Percentiles rank a stretch among this genome's conserved stretches.
phyloP scores from a whole-genome alignment of 768 basidiomycete genomes.

The Sporobolomyces roseus region DNA sequence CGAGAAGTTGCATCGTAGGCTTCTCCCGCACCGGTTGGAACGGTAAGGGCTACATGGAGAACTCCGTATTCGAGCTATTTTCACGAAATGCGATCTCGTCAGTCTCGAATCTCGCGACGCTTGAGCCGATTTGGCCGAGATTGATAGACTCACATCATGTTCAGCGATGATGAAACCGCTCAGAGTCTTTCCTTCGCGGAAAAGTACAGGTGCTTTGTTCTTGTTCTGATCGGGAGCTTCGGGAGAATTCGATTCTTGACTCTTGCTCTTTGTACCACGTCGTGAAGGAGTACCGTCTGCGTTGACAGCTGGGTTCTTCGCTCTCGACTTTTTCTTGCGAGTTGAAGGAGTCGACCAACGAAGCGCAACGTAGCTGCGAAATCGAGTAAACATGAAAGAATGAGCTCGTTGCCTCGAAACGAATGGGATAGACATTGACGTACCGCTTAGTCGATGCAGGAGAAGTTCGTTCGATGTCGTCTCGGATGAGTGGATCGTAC shows the following conservation, averaged over 20 bases:
- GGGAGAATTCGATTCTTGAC: neutral
- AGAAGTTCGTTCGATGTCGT: conserved; percentile 16
- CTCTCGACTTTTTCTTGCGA: conserved; percentile 28
- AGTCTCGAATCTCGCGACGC: neutral
- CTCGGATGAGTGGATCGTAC: conserved; percentile 25
- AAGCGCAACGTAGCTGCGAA: conserved; percentile 24
- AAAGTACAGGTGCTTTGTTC: neutral
- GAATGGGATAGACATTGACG: neutral
- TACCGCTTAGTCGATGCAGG: conserved; percentile 3
- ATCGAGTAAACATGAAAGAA: neutral
- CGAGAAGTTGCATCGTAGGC: conserved; percentile 30
- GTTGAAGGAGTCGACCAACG: conserved; percentile 24
- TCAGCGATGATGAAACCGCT: conserved; percentile 31
- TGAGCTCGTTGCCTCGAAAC: neutral
- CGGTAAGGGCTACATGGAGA: conserved; percentile 14
- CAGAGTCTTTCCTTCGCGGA: conserved; percentile 24
- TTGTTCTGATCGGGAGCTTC: too few relatives aligned
- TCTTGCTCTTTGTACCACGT: neutral
- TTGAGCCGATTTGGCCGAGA: too few relatives aligned
- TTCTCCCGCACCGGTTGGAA: conserved; percentile 36
- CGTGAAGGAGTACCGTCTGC: conserved; percentile 1
- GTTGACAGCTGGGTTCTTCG: conserved; percentile 1
- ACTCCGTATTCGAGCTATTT: conserved; percentile 18
- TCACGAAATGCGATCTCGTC: too few relatives aligned
- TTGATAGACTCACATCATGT: conserved; percentile 32